Evolutionary conservation across 2,329 filamentous ascomycete species (phyloP), one percentile per base, ranked within the genome.

Genomic region (Incumbomyces lentus): DNA sequence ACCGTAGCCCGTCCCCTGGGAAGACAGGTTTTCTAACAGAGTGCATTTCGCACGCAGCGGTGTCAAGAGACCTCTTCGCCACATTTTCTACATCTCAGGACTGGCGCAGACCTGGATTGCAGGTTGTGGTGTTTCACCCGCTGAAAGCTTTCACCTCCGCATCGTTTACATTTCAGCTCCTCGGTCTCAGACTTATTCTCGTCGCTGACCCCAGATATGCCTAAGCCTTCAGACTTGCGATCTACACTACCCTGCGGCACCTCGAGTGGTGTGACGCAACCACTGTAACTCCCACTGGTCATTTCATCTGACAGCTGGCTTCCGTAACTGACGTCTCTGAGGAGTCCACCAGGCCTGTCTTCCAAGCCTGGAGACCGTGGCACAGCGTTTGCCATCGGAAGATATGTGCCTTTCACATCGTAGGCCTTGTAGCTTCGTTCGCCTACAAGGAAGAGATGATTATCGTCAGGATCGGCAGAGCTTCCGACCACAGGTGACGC

Each of bases 41-140:
- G 33, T 6, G 11, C 5, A n/a, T 6, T 17, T 11, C 13, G 16
- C 13, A 35, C 33, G 6, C 5, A 6, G 33, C 16, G 4, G 11
- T n/a, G 13, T 35, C 33, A 35, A 12, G 33, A 35, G 33, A 35
- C 33, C 33, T 35, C 33, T 35, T 45, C 33, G 7, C 55, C 54
- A 47, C 55, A 57, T 17, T 44, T 54, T 36, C 50, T 52, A 44
- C 55, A 57, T n/a, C 48, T 49, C 39, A 57, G 45, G 5, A 26
- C 22, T 5, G 22, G 8, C 22, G 5, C 22, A 26, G 22, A 26
- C 22, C 22, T 26, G n/a, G 30, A 47, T 37, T 53, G 47, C 4
- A 49, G 49, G 6, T 3, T 7, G 6, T 7, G 13, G 16, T 46
- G 49, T 45, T 50, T 53, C 6, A 50, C 53, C 18, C 48, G 51